These are phyloP conservation scores for Lachancea cidri DNA, from an alignment of 805 yeast genomes.

Conservation along the genomic window DNA sequence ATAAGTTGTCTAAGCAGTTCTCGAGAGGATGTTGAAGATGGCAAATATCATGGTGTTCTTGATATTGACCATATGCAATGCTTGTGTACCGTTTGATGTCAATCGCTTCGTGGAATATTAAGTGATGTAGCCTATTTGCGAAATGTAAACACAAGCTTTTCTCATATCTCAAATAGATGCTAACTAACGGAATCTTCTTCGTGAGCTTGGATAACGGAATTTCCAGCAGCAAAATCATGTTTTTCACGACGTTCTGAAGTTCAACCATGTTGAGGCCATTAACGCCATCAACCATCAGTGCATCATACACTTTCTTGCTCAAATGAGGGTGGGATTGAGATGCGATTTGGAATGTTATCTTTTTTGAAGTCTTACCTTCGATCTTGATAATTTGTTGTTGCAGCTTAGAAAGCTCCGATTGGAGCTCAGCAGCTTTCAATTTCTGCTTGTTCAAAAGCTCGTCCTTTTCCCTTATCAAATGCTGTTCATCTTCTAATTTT, in stretches of 20 bases:
- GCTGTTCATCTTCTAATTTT: too few species aligned
- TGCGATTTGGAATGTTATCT: slow-evolving; percentile 21
- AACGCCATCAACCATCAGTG: slow-evolving; percentile 24
- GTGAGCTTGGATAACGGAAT: slow-evolving; percentile 30
- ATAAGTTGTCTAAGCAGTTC: slow-evolving; percentile 28
- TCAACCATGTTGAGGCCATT: slow-evolving; percentile 27
- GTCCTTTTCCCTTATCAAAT: slow-evolving; percentile 2
- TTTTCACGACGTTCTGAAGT: slow-evolving; percentile 34
- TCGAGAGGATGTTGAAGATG: slow-evolving; percentile 24
- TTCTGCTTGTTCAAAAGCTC: slow-evolving; percentile 1
- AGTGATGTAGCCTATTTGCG: slow-evolving; percentile 29
- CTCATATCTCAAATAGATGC: slow-evolving; percentile 22
- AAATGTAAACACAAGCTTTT: slow-evolving; percentile 29
- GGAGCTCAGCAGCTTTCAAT: slow-evolving; percentile 1
- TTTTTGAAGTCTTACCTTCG: slow-evolving; percentile 23
- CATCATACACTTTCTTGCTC: slow-evolving; percentile 15
- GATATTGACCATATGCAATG: slow-evolving; percentile 19
- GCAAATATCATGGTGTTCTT: slow-evolving; percentile 14
- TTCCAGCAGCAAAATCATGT: slow-evolving; percentile 29
- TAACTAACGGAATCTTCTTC: slow-evolving; percentile 25
- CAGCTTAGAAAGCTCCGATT: slow-evolving; percentile 5
- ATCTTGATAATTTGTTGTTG: slow-evolving; percentile 7
- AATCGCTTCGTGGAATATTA: slow-evolving; percentile 29
- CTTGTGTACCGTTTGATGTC: slow-evolving; percentile 21
- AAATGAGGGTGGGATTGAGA: slow-evolving; percentile 26